Percentiles rank a stretch among this genome's conserved stretches.
These are phyloP conservation scores for Petunia hybrid DNA, from an alignment of 305 asterid genomes.

Conservation along the genomic window DNA sequence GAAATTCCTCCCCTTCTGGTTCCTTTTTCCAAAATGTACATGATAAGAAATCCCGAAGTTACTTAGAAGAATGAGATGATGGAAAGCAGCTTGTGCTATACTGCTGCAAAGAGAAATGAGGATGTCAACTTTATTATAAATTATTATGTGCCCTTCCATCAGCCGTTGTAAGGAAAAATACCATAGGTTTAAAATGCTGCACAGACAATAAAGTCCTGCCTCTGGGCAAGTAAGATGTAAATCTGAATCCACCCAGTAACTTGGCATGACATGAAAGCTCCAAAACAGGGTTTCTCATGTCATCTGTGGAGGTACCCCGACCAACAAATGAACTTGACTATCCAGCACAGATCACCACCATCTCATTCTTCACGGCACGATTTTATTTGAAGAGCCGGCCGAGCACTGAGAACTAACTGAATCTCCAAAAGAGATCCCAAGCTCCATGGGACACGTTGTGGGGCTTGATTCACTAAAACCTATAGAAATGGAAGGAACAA, in stretches of 20 bases:
- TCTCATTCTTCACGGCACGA: slow-evolving; percentile 4
- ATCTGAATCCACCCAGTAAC: background rate
- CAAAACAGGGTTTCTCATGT: background rate
- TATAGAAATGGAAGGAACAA: slow-evolving; percentile 19
- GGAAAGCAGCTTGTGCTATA: background rate
- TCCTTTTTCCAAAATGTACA: background rate
- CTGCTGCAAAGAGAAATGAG: background rate
- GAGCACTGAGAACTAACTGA: background rate
- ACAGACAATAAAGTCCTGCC: background rate
- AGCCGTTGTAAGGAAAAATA: background rate
- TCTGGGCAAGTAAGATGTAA: background rate
- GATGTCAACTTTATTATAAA: background rate
- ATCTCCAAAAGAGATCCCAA: slow-evolving; percentile 17
- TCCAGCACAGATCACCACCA: background rate
- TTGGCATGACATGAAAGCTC: background rate
- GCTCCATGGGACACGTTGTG: background rate
- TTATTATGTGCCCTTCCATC: background rate
- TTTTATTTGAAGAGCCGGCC: background rate
- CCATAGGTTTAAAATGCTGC: background rate
- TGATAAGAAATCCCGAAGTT: background rate
- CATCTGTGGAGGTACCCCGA: slow-evolving; percentile 2
- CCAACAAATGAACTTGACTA: background rate
- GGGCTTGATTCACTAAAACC: slow-evolving; percentile 19
- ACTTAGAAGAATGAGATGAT: background rate
- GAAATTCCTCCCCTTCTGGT: background rate